Conservation (phyloP, 352 stramenopile species). For the Globisporangium polare region DNA sequence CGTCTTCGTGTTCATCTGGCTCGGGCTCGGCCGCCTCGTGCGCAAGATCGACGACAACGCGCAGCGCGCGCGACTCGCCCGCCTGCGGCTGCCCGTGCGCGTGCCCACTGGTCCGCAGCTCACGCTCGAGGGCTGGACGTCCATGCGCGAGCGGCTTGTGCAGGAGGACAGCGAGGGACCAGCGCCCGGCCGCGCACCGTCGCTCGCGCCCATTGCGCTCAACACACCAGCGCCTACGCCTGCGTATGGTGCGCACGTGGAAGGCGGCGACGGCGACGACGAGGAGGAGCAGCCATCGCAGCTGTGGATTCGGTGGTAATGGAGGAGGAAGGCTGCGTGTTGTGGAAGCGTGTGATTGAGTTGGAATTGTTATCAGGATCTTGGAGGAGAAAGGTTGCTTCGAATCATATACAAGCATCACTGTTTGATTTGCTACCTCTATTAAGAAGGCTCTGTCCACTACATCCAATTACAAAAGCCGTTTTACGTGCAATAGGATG, state of each 20-base stretch:
- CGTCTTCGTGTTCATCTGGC: constrained; percentile 10
- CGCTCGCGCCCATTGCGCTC: constrained; percentile 8
- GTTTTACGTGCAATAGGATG: too few species aligned
- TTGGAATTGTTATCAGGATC: too few species aligned
- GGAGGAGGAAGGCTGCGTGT: too few species aligned
- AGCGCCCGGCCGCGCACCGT: background rate
- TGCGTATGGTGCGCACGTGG: too few species aligned
- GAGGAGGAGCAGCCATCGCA: background rate
- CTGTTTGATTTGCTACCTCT: too few species aligned
- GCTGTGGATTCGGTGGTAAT: constrained; percentile 12
- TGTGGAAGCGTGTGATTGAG: too few species aligned
- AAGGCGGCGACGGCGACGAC: too few species aligned
- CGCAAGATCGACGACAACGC: constrained; percentile 14
- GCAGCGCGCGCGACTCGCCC: background rate
- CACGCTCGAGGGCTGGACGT: constrained; percentile 14
- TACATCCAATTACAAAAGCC: too few species aligned
- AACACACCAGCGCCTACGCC: too few species aligned
- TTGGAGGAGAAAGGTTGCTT: too few species aligned
- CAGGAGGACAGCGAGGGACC: background rate
- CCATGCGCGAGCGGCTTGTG: constrained; percentile 18
- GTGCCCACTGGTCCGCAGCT: constrained; percentile 11
- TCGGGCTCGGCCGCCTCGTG: constrained; percentile 14
- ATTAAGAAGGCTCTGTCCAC: too few species aligned
- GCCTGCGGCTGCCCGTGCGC: constrained; percentile 7
- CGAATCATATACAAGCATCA: too few species aligned